A percentile compares a stretch with the other conserved stretches of the same genome.
Conservation (phyloP, 2,329 filamentous ascomycete genomes). For the Alternaria alternata region DNA sequence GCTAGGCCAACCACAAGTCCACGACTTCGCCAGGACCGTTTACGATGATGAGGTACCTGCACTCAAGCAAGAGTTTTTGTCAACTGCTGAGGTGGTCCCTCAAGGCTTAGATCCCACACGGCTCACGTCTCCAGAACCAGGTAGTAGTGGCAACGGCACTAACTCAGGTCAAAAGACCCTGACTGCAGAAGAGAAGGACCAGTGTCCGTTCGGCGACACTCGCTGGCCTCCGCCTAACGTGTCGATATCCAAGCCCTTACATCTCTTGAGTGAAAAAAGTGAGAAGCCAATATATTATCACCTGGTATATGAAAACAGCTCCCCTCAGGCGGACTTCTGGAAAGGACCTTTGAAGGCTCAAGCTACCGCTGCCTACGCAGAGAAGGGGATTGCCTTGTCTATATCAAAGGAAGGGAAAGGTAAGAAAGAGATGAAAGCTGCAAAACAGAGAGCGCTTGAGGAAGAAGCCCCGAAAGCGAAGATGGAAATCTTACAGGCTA, state of each 20-base stretch:
- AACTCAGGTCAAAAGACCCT: not conserved
- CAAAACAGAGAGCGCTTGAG: not conserved
- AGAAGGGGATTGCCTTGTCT: not conserved
- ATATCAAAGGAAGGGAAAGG: not conserved
- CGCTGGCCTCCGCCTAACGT: constrained; percentile 7
- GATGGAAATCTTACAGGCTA: not conserved
- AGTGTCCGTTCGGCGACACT: constrained; percentile 8
- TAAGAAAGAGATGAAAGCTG: not conserved
- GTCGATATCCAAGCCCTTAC: constrained; percentile 5
- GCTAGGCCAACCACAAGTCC: not conserved
- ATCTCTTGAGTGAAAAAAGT: not conserved
- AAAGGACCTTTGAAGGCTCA: not conserved
- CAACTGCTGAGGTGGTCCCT: not conserved
- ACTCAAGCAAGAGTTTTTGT: accelerated
- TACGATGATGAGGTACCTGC: not conserved
- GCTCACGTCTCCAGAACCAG: not conserved
- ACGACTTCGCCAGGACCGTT: not conserved
- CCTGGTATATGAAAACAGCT: constrained; percentile 11
- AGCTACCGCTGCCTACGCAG: not conserved
- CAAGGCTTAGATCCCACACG: not conserved
- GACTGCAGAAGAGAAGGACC: not conserved
- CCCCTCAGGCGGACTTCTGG: constrained; percentile 7
- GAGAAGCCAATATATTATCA: constrained; percentile 11
- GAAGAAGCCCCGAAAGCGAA: not conserved
- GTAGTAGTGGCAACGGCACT: not conserved